Percentiles rank a stretch among this genome's conserved stretches.
Evolutionary conservation across 2,329 filamentous ascomycete species (phyloP).

Genomic region (Diaporthe eres): DNA sequence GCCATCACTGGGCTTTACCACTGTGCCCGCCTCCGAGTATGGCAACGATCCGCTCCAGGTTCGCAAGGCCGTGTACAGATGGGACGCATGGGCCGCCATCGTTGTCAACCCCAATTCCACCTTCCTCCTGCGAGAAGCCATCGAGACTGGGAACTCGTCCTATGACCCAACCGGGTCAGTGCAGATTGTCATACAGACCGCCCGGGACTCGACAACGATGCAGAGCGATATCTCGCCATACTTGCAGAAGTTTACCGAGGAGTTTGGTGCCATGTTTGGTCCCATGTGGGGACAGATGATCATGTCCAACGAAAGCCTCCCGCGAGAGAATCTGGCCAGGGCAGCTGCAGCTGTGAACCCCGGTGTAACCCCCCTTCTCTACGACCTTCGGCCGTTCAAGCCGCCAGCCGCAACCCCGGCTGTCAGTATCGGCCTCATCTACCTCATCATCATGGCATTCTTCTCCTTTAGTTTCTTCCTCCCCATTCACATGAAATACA

Average conservation of each 20-base stretch:
- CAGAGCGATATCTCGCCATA: constrained; percentile 67
- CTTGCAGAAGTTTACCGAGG: constrained; percentile 60
- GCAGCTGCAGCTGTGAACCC: constrained; percentile 51
- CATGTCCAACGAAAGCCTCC: constrained; percentile 56
- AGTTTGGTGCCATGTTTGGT: constrained; percentile 64
- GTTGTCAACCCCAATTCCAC: constrained; percentile 75
- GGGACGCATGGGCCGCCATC: constrained; percentile 72
- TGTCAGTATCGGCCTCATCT: constrained; percentile 75
- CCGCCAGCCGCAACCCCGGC: constrained; percentile 69
- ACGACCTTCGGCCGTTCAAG: constrained; percentile 72
- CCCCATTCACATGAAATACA: constrained; percentile 72
- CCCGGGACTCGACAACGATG: constrained; percentile 69
- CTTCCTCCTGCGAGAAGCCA: constrained; percentile 66
- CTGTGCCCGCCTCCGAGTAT: constrained; percentile 65
- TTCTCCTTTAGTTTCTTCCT: constrained; percentile 77
- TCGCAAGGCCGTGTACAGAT: constrained; percentile 71
- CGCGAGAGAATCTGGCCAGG: constrained; percentile 47
- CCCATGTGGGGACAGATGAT: constrained; percentile 57
- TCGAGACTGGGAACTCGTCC: constrained; percentile 66
- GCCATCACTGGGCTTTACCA: constrained; percentile 64
- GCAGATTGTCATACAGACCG: constrained; percentile 68
- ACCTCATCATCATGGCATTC: constrained; percentile 77
- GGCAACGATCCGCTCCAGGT: constrained; percentile 69
- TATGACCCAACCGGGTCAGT: constrained; percentile 73
- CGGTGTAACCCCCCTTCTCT: constrained; percentile 48